Percentiles rank a stretch among this genome's conserved stretches.
phyloP scores from a whole-genome alignment of 1,284 basidiomycete genomes.

The Ceraceosorus guamensis region DNA sequence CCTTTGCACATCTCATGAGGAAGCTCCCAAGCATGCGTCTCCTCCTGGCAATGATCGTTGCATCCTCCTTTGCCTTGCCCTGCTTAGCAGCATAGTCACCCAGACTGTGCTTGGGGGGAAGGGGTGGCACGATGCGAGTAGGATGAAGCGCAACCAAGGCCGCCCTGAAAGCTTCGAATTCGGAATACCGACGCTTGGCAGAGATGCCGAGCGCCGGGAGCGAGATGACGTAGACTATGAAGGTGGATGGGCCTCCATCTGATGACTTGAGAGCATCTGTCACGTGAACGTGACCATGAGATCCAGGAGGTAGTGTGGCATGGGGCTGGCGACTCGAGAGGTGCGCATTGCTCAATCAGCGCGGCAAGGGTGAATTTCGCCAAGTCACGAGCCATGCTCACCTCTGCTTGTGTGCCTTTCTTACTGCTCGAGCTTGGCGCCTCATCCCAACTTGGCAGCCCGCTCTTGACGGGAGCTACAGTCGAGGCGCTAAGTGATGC shows the following conservation, averaged over 20 bases:
- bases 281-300: conserved; percentile 51
- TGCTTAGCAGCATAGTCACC: conserved; percentile 52
- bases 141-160: conserved; percentile 83
- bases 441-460: too few species aligned
- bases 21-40: conserved; percentile 95
- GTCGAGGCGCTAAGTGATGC: too few species aligned
- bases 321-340: background rate
- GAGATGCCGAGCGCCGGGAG: conserved; percentile 49
- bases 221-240: conserved; percentile 84
- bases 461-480: too few species aligned
- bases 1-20: conserved; percentile 75
- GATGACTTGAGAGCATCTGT: conserved; percentile 90
- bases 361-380: too few species aligned
- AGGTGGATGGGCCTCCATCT: conserved; percentile 68
- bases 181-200: conserved; percentile 85
- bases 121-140: conserved; percentile 91
- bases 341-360: too few species aligned
- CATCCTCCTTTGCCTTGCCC: conserved; percentile 60
- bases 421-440: too few species aligned
- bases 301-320: background rate
- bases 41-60: conserved; percentile 78
- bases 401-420: too few species aligned
- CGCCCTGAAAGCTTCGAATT: conserved; percentile 86
- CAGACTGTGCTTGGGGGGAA: conserved; percentile 91
- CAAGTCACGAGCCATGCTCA: too few species aligned